Percentiles rank a stretch among this genome's conserved stretches.
Conservation (phyloP, 495 filamentous ascomycete genomes). For the Hypoxylon lenormandii region DNA sequence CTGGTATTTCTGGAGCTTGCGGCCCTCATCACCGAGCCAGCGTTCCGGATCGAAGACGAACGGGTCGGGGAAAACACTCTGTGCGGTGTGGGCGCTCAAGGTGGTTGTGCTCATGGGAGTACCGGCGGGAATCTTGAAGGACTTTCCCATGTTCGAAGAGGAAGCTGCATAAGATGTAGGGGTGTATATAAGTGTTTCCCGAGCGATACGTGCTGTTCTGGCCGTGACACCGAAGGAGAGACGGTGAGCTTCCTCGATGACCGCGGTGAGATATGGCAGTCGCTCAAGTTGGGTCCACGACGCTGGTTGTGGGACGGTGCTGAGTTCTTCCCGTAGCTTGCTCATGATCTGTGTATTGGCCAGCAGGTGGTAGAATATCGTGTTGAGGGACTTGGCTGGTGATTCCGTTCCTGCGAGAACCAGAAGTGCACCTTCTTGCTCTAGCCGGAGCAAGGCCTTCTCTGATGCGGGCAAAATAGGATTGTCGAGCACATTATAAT, state of each 20-base stretch:
- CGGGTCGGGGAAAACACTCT: conserved; percentile 56
- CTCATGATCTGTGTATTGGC: conserved; percentile 36
- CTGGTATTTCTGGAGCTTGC: conserved; percentile 58
- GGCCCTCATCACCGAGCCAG: conserved; percentile 57
- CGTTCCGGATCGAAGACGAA: conserved; percentile 59
- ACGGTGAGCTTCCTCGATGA: conserved; percentile 47
- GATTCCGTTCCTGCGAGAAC: conserved; percentile 56
- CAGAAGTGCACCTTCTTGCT: conserved; percentile 56
- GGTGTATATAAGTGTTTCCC: conserved; percentile 42
- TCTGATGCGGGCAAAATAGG: conserved; percentile 51
- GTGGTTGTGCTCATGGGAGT: conserved; percentile 57
- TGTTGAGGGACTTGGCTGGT: conserved; percentile 46
- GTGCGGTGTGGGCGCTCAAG: conserved; percentile 55
- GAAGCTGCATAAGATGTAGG: conserved; percentile 9
- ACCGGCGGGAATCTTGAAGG: conserved; percentile 32
- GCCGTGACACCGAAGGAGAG: conserved; percentile 42
- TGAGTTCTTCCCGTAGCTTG: conserved; percentile 34
- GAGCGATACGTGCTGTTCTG: conserved; percentile 35
- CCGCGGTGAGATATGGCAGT: conserved; percentile 45
- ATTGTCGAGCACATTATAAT: conserved; percentile 53
- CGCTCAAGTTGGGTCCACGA: conserved; percentile 36
- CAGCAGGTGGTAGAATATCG: conserved; percentile 40
- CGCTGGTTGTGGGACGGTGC: conserved; percentile 23
- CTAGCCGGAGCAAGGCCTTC: conserved; percentile 54
- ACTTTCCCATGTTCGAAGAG: conserved; percentile 29